A percentile compares a stretch with the other conserved stretches of the same genome.
Evolutionary conservation across 2,329 filamentous ascomycete genomes (phyloP).

Genomic region (Tetracladium maxilliforme): DNA sequence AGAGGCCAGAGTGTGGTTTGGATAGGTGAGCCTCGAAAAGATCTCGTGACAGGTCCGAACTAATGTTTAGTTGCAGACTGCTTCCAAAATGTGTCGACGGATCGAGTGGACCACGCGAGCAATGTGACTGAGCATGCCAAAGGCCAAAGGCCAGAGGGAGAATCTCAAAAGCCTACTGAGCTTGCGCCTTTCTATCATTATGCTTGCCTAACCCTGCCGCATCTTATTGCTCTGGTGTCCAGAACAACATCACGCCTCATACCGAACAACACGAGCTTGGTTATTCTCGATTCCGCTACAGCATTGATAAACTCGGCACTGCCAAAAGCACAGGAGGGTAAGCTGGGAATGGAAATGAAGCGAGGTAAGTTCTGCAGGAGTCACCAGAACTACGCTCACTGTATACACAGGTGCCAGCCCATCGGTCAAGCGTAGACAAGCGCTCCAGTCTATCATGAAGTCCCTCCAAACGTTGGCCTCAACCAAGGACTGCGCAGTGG

Average conservation of each 20-base stretch:
- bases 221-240: conserved; percentile 58
- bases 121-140: too few species aligned
- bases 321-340: conserved; percentile 38
- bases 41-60: too few species aligned
- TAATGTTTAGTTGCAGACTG: too few species aligned
- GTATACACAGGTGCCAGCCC: conserved; percentile 10
- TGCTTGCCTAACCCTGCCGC: conserved; percentile 43
- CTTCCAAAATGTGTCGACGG: too few species aligned
- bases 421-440: conserved; percentile 30
- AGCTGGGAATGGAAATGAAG: conserved; percentile 7
- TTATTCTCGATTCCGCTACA: conserved; percentile 69
- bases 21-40: conserved; percentile 50
- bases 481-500: conserved; percentile 54
- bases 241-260: conserved; percentile 51
- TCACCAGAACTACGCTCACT: conserved; percentile 22
- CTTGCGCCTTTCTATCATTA: too few species aligned
- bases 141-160: too few species aligned
- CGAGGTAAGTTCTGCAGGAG: conserved; percentile 7
- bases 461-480: conserved; percentile 64
- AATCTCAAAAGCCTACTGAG: too few species aligned
- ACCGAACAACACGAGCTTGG: conserved; percentile 43
- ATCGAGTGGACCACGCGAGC: too few species aligned
- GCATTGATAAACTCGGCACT: conserved; percentile 65
- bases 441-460: conserved; percentile 39
- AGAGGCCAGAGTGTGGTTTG: conserved; percentile 55